Percentiles rank a stretch among this genome's conserved stretches.
Evolutionary conservation across 225 moss, liverwort and hornwort species (phyloP).

Genomic region (Marchantia polymorpha): DNA sequence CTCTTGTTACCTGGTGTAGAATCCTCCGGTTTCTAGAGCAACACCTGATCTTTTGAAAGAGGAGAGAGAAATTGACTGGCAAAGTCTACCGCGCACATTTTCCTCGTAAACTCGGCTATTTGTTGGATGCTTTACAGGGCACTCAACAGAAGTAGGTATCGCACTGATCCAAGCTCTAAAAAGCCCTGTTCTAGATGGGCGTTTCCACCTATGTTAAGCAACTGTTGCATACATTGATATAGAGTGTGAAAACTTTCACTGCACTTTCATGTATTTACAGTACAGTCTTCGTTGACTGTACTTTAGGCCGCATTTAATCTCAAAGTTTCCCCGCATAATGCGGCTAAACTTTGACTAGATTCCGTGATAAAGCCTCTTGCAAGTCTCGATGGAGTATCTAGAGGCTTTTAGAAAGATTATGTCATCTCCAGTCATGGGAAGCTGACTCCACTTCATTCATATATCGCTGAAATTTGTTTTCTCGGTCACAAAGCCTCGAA

Average conservation of each 20-base stretch:
- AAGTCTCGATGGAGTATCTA: too few relatives aligned
- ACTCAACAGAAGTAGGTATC: constrained; percentile 63
- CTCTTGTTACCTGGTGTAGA: constrained; percentile 19
- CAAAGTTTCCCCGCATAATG: neutral
- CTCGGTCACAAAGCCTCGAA: neutral
- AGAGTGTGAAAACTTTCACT: constrained; percentile 9
- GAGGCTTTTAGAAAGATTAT: too few relatives aligned
- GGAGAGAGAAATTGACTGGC: constrained; percentile 32
- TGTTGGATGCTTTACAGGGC: constrained; percentile 58
- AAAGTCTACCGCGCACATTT: constrained; percentile 19
- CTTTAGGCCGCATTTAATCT: neutral
- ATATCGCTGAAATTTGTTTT: too few relatives aligned
- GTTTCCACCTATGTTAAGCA: neutral
- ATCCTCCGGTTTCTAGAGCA: constrained; percentile 23
- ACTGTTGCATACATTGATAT: too few relatives aligned
- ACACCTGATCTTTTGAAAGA: constrained; percentile 23
- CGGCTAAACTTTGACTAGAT: too few relatives aligned
- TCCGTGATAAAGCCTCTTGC: too few relatives aligned
- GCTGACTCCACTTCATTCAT: too few relatives aligned
- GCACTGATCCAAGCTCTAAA: constrained; percentile 66
- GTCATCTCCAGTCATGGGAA: too few relatives aligned
- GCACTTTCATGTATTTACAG: neutral
- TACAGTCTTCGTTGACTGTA: neutral
- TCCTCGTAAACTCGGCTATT: constrained; percentile 25
- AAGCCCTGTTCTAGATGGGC: constrained; percentile 35